A percentile compares a stretch with the other conserved stretches of the same genome.
Conservation (phyloP, 1,139 yeast species). For the Candida sojae region DNA sequence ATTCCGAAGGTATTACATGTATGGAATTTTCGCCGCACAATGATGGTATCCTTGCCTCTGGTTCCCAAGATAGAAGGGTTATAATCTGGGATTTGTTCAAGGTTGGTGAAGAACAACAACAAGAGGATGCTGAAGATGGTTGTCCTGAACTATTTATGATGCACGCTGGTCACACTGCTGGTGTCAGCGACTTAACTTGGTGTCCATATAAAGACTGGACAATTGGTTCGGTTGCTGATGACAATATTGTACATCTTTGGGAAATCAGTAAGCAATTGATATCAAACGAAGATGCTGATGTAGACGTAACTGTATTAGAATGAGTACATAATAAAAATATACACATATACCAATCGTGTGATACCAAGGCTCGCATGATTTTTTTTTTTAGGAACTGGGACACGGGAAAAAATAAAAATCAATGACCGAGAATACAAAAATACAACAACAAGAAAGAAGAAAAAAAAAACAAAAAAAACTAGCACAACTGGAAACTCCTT, state of each 20-base stretch:
- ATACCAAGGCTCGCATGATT: background rate
- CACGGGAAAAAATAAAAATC: conserved; percentile 1
- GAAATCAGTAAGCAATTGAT: conserved; percentile 58
- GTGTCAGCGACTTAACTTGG: conserved; percentile 72
- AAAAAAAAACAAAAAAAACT: background rate
- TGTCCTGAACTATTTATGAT: conserved; percentile 81
- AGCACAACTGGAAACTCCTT: background rate
- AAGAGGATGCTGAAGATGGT: conserved; percentile 79
- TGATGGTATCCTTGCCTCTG: conserved; percentile 74
- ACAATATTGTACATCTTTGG: conserved; percentile 79
- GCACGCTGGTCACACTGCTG: conserved; percentile 85
- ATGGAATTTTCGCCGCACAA: conserved; percentile 71
- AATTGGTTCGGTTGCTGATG: conserved; percentile 72
- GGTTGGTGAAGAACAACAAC: conserved; percentile 79
- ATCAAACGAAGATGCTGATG: conserved; percentile 23
- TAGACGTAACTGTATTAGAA: conserved; percentile 3
- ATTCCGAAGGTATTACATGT: conserved; percentile 65
- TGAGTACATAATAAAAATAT: background rate
- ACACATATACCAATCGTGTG: background rate
- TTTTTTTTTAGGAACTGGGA: background rate
- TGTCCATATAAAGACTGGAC: conserved; percentile 74
- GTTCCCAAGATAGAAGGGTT: conserved; percentile 70
- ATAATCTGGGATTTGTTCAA: conserved; percentile 73
- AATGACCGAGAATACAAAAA: background rate
- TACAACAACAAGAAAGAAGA: background rate